These are phyloP conservation scores for Ophiognomonia clavigignenti-juglandacearum DNA, from an alignment of 2,329 filamentous ascomycete genomes.

Conservation along the genomic window DNA sequence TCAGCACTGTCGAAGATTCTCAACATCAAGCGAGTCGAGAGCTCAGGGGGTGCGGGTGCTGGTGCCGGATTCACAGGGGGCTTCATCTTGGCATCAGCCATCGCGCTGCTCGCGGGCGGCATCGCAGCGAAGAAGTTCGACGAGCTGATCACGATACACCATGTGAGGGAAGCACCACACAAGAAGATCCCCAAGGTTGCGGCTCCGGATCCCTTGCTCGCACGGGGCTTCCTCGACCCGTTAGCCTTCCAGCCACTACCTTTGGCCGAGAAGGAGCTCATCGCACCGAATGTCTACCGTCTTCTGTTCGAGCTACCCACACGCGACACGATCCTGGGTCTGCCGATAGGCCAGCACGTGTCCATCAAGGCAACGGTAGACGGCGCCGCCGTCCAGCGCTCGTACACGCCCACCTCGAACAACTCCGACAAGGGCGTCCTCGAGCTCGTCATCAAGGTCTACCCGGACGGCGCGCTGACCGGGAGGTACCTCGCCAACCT, in stretches of 20 bases:
- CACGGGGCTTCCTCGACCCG: conserved; percentile 45
- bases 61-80: no score
- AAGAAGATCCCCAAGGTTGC: conserved; percentile 33
- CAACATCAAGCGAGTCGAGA: no score
- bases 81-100: no score
- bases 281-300: conserved; percentile 40
- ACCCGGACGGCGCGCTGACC: conserved; percentile 46
- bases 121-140: no score
- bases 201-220: conserved; percentile 32
- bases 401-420: conserved; percentile 51
- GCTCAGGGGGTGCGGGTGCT: no score
- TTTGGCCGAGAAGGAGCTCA: conserved; percentile 32
- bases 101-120: no score
- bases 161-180: no score
- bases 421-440: conserved; percentile 43
- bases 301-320: conserved; percentile 45
- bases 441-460: conserved; percentile 47
- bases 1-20: no score
- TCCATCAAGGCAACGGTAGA: conserved; percentile 44
- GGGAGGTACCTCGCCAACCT: conserved; percentile 43
- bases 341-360: conserved; percentile 54
- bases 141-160: no score
- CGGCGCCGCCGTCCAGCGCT: conserved; percentile 41
- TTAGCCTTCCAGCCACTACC: conserved; percentile 42
- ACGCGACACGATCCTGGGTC: conserved; percentile 38